Evolutionary conservation across 345 rosid species (phyloP).

Genomic region (Pistacia integerrima): DNA sequence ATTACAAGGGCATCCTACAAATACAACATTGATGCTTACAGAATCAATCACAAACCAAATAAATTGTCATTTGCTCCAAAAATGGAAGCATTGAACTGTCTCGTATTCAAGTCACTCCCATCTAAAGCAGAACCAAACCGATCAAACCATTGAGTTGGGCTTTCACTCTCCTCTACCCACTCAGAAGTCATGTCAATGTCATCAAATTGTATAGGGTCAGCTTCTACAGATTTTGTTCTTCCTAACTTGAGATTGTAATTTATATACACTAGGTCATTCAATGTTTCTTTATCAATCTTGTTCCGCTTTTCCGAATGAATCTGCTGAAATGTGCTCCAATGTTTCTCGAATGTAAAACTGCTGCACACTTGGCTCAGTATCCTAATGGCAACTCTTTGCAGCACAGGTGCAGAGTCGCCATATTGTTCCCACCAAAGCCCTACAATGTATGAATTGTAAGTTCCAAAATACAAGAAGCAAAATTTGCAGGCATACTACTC

Average conservation of each 20-base stretch:
- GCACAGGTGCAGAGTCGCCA: constrained; percentile 82
- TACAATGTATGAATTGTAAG: constrained; percentile 20
- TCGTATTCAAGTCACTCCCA: constrained; percentile 77
- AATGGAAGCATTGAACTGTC: constrained; percentile 70
- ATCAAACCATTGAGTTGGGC: constrained; percentile 86
- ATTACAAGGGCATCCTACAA: not conserved
- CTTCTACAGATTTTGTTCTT: constrained; percentile 51
- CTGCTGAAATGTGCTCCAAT: constrained; percentile 82
- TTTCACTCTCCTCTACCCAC: constrained; percentile 88
- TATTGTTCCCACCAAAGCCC: constrained; percentile 99
- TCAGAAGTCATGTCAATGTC: constrained; percentile 94
- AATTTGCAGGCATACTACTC: not conserved
- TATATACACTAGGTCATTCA: constrained; percentile 64
- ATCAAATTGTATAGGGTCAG: constrained; percentile 61
- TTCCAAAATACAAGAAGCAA: constrained; percentile 5
- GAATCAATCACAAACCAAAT: constrained; percentile 58
- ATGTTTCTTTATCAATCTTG: constrained; percentile 74
- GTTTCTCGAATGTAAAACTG: constrained; percentile 64
- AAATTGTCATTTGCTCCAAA: constrained; percentile 61
- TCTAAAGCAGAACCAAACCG: constrained; percentile 76
- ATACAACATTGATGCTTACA: constrained; percentile 2
- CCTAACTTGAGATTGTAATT: constrained; percentile 77
- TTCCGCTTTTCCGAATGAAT: constrained; percentile 83
- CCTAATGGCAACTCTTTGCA: constrained; percentile 85
- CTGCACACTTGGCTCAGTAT: constrained; percentile 90